Conservation (phyloP, 2,329 filamentous ascomycete genomes). For the Ascochyta pisi region DNA sequence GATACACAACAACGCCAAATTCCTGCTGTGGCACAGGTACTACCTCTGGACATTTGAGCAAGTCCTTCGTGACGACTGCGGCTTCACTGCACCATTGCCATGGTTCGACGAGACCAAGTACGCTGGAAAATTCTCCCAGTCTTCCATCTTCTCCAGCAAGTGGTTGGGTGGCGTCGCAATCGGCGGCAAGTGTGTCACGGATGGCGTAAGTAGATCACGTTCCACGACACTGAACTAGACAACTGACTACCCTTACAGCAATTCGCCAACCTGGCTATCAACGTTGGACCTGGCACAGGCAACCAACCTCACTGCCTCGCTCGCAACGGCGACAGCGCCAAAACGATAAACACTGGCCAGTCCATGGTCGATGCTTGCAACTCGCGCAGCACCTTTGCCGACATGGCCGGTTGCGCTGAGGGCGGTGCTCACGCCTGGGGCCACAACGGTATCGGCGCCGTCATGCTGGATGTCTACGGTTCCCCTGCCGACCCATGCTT, state of each 20-base stretch:
- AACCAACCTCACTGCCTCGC: conserved; percentile 43
- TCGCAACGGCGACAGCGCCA: conserved; percentile 34
- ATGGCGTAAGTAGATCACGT: conserved; percentile 40
- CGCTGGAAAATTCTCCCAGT: conserved; percentile 39
- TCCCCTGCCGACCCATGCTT: conserved; percentile 39
- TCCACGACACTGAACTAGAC: not conserved
- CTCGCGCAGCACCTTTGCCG: conserved; percentile 30
- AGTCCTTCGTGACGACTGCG: conserved; percentile 51
- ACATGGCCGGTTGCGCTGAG: conserved; percentile 41
- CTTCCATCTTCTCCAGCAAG: conserved; percentile 39
- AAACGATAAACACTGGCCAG: conserved; percentile 39
- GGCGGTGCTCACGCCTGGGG: conserved; percentile 43
- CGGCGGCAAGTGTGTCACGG: conserved; percentile 37
- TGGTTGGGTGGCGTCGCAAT: conserved; percentile 38
- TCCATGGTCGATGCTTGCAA: conserved; percentile 42
- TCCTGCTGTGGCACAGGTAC: conserved; percentile 55
- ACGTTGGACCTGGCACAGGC: conserved; percentile 40
- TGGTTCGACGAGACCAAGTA: conserved; percentile 49
- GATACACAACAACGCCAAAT: conserved; percentile 44
- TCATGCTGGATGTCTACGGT: conserved; percentile 43
- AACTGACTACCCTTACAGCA: conserved; percentile 27
- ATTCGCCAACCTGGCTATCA: conserved; percentile 43
- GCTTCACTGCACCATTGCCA: conserved; percentile 49
- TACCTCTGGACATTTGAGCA: conserved; percentile 52
- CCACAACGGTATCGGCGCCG: conserved; percentile 46